Base-by-base conservation (phyloP, 2,329 filamentous ascomycete species). In the Verticillium nonalfalfae region DNA sequence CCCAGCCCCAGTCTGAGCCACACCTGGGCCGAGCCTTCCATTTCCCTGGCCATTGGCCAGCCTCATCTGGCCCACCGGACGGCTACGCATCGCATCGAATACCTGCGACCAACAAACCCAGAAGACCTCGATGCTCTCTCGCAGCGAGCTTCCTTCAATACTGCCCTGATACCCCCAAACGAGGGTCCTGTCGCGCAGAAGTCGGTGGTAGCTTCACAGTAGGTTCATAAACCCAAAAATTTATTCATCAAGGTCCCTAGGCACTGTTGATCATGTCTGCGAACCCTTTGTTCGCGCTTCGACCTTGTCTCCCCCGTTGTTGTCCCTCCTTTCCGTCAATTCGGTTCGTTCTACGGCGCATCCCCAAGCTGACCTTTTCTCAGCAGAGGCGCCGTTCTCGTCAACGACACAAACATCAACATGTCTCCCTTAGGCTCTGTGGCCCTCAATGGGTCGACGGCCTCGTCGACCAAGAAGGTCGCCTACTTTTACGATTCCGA, bases 401-500 rank as follows among this genome's bases (percentile, higher is more conserved):
- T 18, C 45, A 21, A 52, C 18, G 9, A 21, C n/a, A 26, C n/a
- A 21, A 9, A n/a, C 45, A 52, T 4, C 58, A 59, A 58, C 59
- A 66, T 66, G 65, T 61, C 65, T 59, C 63, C 61, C 31, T 73
- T 79, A 64, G 74, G 80, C 65, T 78, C 79, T 56, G 74, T 76
- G 52, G 81, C 81, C 60, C 76, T 84, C 64, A 76, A 78, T 63
- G 74, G 78, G 62, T 70, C 75, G 57, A 50, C 45, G 13, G 73
- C 76, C 62, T 69, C 75, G 58, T 77, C 79, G 33, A 77, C 80
- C 59, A 96, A 95, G 78, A 92, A 94, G 73, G 91, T 98, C 62
- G 94, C 94, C 61, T 98, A 98, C 79, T 98, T 98, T 76, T 98
- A 98, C 83, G 94, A 98, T 73, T 96, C 91, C 3, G 94, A 98